Evolutionary conservation across 371 early-diverging fungal species (phyloP).

Genomic region (Rhizopus arrhizus): DNA sequence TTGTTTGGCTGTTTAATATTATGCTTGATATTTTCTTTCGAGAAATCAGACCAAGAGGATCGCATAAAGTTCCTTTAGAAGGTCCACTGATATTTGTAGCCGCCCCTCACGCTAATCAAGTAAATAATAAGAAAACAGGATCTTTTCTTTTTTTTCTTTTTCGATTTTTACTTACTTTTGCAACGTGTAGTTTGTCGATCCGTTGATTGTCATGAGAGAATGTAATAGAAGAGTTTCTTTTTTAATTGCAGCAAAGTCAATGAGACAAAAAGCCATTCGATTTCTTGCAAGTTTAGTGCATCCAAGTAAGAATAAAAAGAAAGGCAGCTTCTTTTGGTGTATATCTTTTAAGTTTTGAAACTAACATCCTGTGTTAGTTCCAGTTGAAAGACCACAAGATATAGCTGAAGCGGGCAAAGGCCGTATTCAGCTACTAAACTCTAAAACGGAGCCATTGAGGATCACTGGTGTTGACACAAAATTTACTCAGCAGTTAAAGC

Average conservation of each 20-base stretch:
- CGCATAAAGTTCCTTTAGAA: slow-evolving; percentile 81
- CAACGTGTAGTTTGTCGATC: slow-evolving; percentile 84
- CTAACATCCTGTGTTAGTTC: slow-evolving; percentile 58
- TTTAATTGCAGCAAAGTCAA: slow-evolving; percentile 84
- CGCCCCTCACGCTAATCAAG: slow-evolving; percentile 96
- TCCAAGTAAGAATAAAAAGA: slow-evolving; percentile 58
- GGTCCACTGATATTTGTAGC: slow-evolving; percentile 94
- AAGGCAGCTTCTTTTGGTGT: neutral
- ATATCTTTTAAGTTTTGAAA: neutral
- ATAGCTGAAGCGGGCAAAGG: slow-evolving; percentile 73
- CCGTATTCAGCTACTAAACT: slow-evolving; percentile 65
- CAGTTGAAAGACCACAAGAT: slow-evolving; percentile 91
- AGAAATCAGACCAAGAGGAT: slow-evolving; percentile 85
- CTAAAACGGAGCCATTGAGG: slow-evolving; percentile 63
- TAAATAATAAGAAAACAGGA: slow-evolving; percentile 26
- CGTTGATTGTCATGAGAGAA: slow-evolving; percentile 81
- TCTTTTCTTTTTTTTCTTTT: neutral
- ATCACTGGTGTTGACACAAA: slow-evolving; percentile 70
- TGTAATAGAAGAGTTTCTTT: slow-evolving; percentile 82
- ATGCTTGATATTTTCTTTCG: slow-evolving; percentile 84
- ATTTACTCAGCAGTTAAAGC: slow-evolving; percentile 69
- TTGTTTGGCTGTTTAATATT: slow-evolving; percentile 59
- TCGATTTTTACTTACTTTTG: neutral
- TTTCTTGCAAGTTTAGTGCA: slow-evolving; percentile 72
- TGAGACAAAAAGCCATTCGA: slow-evolving; percentile 85